Conservation (phyloP, 768 basidiomycete species). For the Rhizopogon salebrosus region DNA sequence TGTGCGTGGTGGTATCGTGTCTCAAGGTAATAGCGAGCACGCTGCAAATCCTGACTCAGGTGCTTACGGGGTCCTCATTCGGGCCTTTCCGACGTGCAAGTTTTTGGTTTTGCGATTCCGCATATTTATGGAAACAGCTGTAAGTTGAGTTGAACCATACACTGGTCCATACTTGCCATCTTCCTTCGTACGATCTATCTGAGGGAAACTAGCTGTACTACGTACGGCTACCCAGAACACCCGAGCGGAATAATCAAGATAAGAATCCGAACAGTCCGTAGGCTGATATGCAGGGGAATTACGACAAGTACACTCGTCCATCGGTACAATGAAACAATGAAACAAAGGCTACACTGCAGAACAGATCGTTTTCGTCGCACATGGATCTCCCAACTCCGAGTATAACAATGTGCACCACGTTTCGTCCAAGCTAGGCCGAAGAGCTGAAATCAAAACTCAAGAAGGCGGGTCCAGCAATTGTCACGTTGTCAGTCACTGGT, state of each 20-base stretch:
- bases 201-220: no score
- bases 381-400: not conserved
- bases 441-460: constrained; percentile 20
- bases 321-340: not conserved
- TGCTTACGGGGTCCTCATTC: not conserved
- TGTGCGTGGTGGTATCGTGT: not conserved
- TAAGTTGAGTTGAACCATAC: no score
- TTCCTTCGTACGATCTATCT: no score
- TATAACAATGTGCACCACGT: not conserved
- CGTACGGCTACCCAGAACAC: not conserved
- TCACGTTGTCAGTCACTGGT: constrained; percentile 32
- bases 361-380: not conserved
- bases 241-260: not conserved
- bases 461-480: constrained; percentile 36
- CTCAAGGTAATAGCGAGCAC: no score
- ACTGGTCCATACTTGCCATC: no score
- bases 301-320: not conserved
- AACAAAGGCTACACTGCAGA: not conserved
- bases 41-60: no score
- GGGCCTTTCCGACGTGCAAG: not conserved
- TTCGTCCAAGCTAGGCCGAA: constrained; percentile 7
- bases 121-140: not conserved
- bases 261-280: not conserved
- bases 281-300: not conserved
- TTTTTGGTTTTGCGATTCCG: not conserved